Conservation (phyloP, 2,329 filamentous ascomycete genomes). For the Cytospora paraplurivora region DNA sequence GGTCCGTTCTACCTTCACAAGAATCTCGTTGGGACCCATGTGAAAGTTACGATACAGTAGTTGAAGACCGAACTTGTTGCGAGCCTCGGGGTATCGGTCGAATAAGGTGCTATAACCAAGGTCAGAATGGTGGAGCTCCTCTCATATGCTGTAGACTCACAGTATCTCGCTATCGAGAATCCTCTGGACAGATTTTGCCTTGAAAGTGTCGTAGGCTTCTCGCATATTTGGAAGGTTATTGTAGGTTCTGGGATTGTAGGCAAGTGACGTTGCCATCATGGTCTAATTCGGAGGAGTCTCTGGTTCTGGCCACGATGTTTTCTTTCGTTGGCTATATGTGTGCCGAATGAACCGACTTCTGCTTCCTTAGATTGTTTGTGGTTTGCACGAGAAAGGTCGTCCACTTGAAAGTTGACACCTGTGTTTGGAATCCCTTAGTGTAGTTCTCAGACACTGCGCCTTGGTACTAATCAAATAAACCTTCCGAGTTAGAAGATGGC, state of each 20-base stretch:
- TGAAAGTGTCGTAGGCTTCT: neutral
- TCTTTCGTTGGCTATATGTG: neutral
- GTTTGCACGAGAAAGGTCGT: too few relatives aligned
- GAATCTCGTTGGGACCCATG: neutral
- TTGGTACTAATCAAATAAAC: too few relatives aligned
- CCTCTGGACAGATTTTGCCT: neutral
- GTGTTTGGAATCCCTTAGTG: too few relatives aligned
- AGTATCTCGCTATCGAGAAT: neutral
- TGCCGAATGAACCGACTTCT: neutral
- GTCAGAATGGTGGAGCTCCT: neutral
- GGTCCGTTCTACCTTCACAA: conserved; percentile 4
- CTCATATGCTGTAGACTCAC: neutral
- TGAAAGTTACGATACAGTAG: conserved; percentile 1
- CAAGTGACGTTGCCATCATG: neutral
- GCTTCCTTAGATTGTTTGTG: too few relatives aligned
- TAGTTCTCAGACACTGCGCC: too few relatives aligned
- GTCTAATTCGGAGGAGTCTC: neutral
- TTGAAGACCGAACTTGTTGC: conserved; percentile 7
- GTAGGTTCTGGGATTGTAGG: neutral
- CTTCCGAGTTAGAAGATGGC: too few relatives aligned
- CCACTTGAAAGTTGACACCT: too few relatives aligned
- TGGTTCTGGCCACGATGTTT: neutral
- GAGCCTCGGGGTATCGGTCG: conserved; percentile 1
- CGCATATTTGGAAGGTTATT: neutral
- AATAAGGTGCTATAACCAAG: neutral